Base-by-base conservation (phyloP, 768 basidiomycete genomes). In the Boletellus sp. region DNA sequence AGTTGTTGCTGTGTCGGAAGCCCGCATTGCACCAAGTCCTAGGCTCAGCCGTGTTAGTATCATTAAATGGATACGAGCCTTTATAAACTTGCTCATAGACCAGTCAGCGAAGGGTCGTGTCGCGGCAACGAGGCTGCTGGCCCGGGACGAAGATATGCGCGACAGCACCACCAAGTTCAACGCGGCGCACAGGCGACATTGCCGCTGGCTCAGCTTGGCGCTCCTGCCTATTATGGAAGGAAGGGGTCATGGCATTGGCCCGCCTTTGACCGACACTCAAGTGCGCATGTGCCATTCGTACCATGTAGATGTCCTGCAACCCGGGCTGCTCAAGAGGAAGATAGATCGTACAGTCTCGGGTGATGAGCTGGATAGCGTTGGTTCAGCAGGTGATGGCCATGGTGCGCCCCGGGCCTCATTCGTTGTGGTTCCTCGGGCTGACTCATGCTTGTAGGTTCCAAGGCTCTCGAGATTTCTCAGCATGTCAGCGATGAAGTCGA, bases 401-500 rank as follows among this genome's bases (percentile, higher is more conserved):
- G 60, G 67, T 67, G 22, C 23, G 62, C 47, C 6, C 45, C 31
- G n/a, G n/a, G n/a, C 34, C 10, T 28, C 23, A 20, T 32, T n/a
- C 28, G 41, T 39, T 20, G 22, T 44, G 1, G n/a, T 34, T 52
- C 26, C 35, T 43, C 16, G 15, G 11, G 28, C 24, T 54, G 19
- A 52, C 45, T 35, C 20, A 8, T 22, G 37, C 37, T 36, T 17
- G 42, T 36, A 66, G 64, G 50, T 13, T 42, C 57, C 33, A 47
- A 38, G 24, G 53, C 52, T 15, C 39, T 44, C 36, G 38, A 57
- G 19, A 39, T 60, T 24, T 48, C 47, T 51, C 60, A 46, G 16
- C 41, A 55, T 41, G 49, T 69, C 35, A 32, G 42, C 3, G 71
- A 78, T 34, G 77, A 78, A 50, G 47, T 78, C 2, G 66, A 72